A percentile compares a stretch with the other conserved stretches of the same genome.
phyloP scores from a whole-genome alignment of 2,329 filamentous ascomycete genomes.

The Coniella vitis region DNA sequence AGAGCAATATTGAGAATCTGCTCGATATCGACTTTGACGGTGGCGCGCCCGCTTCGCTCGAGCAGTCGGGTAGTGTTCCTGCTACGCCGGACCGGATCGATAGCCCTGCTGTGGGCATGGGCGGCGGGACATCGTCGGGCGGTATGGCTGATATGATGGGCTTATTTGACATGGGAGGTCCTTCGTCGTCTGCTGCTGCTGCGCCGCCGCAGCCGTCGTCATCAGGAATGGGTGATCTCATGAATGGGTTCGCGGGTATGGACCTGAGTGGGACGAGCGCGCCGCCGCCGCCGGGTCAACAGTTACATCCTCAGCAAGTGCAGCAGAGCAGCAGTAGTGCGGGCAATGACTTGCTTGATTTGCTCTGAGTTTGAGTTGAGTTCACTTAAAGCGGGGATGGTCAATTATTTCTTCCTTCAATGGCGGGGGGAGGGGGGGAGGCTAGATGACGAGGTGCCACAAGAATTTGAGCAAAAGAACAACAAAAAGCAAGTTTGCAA shows the following conservation, averaged over 20 bases:
- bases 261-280: conserved; percentile 62
- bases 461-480: too few relatives aligned
- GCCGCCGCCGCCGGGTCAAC: conserved; percentile 57
- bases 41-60: conserved; percentile 79
- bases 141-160: conserved; percentile 60
- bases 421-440: too few relatives aligned
- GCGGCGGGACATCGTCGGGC: conserved; percentile 32
- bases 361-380: conserved; percentile 37
- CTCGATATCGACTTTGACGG: conserved; percentile 67
- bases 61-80: conserved; percentile 39
- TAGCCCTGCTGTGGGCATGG: conserved; percentile 43
- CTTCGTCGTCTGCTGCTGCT: conserved; percentile 41
- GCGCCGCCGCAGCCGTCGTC: conserved; percentile 24
- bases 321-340: conserved; percentile 35
- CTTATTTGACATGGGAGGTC: conserved; percentile 51
- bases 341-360: conserved; percentile 53
- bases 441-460: too few relatives aligned
- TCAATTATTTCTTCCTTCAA: too few relatives aligned
- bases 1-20: conserved; percentile 86
- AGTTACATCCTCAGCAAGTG: conserved; percentile 38
- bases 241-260: conserved; percentile 81
- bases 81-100: conserved; percentile 63
- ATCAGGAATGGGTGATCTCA: conserved; percentile 70
- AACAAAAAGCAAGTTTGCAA: too few relatives aligned
- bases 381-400: background rate